These are phyloP conservation scores for Penicillium italicum DNA, from an alignment of 2,329 filamentous ascomycete species.

Conservation along the genomic window DNA sequence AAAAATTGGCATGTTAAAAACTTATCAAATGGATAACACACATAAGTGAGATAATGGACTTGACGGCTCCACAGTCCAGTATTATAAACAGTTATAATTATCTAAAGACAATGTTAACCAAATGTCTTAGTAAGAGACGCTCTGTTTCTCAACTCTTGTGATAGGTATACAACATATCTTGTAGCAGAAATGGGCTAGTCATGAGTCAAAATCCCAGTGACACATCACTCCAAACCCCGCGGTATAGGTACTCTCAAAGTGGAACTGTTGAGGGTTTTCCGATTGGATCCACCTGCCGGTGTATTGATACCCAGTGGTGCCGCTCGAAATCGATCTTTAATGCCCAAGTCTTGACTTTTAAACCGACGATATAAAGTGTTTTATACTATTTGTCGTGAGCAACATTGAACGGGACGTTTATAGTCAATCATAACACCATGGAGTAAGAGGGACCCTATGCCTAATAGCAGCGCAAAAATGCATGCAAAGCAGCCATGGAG, in stretches of 20 bases:
- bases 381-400: too few relatives aligned
- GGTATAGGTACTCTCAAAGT: not conserved
- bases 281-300: not conserved
- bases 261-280: not conserved
- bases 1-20: too few relatives aligned
- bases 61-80: too few relatives aligned
- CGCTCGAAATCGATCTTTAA: not conserved
- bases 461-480: too few relatives aligned
- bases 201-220: not conserved
- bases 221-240: conserved; percentile 1
- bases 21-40: too few relatives aligned
- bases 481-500: too few relatives aligned
- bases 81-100: not conserved
- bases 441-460: not conserved
- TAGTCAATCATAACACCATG: not conserved
- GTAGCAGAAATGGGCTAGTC: not conserved
- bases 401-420: too few relatives aligned
- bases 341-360: not conserved
- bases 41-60: too few relatives aligned
- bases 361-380: not conserved
- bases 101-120: not conserved
- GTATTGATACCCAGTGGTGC: not conserved
- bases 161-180: not conserved
- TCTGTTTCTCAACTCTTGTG: not conserved
- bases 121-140: not conserved